These are phyloP conservation scores for Erigeron philadelphicus DNA, from an alignment of 140 eudicot species.

Conservation along the genomic window DNA sequence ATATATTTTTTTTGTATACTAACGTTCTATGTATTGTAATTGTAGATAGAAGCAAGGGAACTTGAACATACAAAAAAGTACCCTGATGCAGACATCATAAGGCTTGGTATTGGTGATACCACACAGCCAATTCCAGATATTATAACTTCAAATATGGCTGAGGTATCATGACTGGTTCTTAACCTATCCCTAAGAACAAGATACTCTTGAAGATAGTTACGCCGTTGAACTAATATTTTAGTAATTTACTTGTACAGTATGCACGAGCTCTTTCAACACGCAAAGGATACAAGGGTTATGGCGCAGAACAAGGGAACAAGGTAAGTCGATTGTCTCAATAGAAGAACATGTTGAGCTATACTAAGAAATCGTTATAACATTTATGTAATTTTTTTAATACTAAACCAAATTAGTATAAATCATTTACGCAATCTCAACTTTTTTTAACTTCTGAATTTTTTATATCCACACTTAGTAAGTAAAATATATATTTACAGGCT, in stretches of 20 bases:
- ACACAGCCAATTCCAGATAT: slow-evolving; percentile 80
- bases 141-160: slow-evolving; percentile 66
- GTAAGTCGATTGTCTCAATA: slow-evolving; percentile 24
- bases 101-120: slow-evolving; percentile 93
- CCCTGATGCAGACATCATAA: slow-evolving; percentile 74
- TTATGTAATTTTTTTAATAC: not conserved
- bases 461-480: not conserved
- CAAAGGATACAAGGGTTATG: slow-evolving; percentile 83
- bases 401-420: not conserved
- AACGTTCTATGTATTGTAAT: slow-evolving; percentile 16
- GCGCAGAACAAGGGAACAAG: slow-evolving; percentile 94
- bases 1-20: not conserved
- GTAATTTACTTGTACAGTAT: slow-evolving; percentile 35
- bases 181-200: not conserved
- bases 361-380: not conserved
- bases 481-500: slow-evolving; percentile 35
- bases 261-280: slow-evolving; percentile 62
- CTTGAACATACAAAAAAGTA: slow-evolving; percentile 57
- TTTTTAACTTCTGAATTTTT: not conserved
- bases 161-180: slow-evolving; percentile 36
- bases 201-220: not conserved
- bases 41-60: slow-evolving; percentile 61
- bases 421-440: not conserved
- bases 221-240: slow-evolving; percentile 8
- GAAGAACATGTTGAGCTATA: not conserved